Percentiles rank a stretch among this genome's conserved stretches.
Conservation (phyloP, 73 alveolate species). For the Paramecium biaurelia region DNA sequence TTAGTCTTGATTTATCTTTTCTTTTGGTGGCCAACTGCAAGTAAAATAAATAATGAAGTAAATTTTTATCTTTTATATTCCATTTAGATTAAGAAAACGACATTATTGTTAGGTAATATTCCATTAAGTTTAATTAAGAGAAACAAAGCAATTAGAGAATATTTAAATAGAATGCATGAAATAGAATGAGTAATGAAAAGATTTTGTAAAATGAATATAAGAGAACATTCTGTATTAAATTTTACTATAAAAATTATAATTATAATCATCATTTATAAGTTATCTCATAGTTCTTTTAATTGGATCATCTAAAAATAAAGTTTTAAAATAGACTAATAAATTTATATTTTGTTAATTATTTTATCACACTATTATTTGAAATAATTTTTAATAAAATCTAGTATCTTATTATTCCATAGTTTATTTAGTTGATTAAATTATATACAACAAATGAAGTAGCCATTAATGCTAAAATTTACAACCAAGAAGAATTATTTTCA, state of each 20-base stretch:
- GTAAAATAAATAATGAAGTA: conserved; percentile 39
- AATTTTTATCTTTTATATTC: not conserved
- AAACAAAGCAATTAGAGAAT: conserved; percentile 12
- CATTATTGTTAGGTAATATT: not conserved
- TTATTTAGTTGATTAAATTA: no score
- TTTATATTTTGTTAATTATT: no score
- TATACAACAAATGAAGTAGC: not conserved
- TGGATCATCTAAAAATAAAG: no score
- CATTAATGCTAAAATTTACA: not conserved
- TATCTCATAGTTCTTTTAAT: no score
- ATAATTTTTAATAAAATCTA: no score
- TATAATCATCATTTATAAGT: no score
- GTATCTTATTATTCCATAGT: no score
- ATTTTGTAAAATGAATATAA: not conserved
- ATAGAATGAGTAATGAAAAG: not conserved
- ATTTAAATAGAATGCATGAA: conserved; percentile 36
- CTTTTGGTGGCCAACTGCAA: conserved; percentile 44
- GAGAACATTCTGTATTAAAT: not conserved
- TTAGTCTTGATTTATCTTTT: not conserved
- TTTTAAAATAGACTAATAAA: no score
- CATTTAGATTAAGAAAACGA: not conserved
- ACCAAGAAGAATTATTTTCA: not conserved
- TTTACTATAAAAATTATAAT: no score
- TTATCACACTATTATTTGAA: no score
- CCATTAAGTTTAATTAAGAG: conserved; percentile 8